phyloP scores from a whole-genome alignment of 2,329 filamentous ascomycete species.

The Arthrobotrys iridis region DNA sequence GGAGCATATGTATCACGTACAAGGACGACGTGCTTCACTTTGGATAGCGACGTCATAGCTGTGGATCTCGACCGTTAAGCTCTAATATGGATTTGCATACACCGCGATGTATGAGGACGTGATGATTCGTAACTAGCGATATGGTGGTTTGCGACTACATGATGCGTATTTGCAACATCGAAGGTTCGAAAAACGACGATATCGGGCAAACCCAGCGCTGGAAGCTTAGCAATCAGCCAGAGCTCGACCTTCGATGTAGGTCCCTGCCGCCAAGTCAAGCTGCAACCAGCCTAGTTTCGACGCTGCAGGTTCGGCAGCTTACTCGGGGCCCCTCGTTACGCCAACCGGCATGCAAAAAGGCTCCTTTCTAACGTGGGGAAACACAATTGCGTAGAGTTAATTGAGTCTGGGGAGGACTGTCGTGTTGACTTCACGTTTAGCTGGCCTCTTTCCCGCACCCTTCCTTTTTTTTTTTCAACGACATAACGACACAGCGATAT shows the following conservation, averaged over 20 bases:
- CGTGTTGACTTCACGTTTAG: slow-evolving; percentile 20
- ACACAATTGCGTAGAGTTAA: slow-evolving; percentile 1
- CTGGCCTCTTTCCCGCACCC: slow-evolving; percentile 32
- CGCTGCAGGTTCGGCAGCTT: slow-evolving; percentile 10
- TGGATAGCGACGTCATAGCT: slow-evolving; percentile 71
- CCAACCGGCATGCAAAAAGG: slow-evolving; percentile 4
- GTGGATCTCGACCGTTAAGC: not conserved
- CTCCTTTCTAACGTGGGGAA: slow-evolving; percentile 39
- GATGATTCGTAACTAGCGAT: not conserved
- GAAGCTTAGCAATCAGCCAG: slow-evolving; percentile 46
- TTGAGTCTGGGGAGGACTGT: not conserved
- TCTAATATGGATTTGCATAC: not conserved
- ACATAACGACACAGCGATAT: slow-evolving; percentile 1
- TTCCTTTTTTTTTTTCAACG: not conserved
- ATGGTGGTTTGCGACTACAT: slow-evolving; percentile 38
- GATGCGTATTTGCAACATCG: slow-evolving; percentile 7
- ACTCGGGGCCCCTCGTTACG: slow-evolving; percentile 39
- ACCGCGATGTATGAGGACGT: not conserved
- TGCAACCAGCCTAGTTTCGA: not conserved
- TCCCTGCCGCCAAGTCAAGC: slow-evolving; percentile 6
- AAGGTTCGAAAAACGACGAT: slow-evolving; percentile 15
- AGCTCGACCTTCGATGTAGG: slow-evolving; percentile 11
- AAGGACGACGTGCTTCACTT: slow-evolving; percentile 80
- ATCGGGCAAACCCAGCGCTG: not conserved
- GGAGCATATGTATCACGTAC: slow-evolving; percentile 68